Base-by-base conservation (phyloP, 2,329 filamentous ascomycete species). In the Myriosclerotinia duriaeana region DNA sequence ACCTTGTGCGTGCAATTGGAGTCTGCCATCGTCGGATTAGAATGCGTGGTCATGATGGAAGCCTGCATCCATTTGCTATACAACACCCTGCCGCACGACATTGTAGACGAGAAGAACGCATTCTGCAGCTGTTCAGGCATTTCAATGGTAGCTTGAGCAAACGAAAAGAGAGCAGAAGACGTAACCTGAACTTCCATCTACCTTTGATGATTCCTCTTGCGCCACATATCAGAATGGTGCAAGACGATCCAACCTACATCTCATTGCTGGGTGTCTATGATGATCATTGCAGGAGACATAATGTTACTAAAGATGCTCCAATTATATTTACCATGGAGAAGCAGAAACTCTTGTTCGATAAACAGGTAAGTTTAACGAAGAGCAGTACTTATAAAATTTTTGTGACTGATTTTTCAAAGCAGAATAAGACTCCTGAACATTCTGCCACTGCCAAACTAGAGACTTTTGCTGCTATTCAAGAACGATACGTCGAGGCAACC, bases 31-130 rank as follows among this genome's bases (percentile, higher is more conserved):
- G 95, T 42, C 87, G 96, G 56, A 84, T 99, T 72, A 97, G 93
- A 81, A 98, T 99, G 77, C 91, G 96, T 71, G 96, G 95, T 20
- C 94, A 98, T 76, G 96, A 99, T 78, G 95, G 96, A 71, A 98
- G 93, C 76, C 82, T 97, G n/a, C 95, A 99, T 81, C 86, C 92
- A 9, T 99, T 97, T 79, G 93, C 93, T 3, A 92, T 99, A 46
- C 96, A 99, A 76, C 94, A 98, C 77, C 96, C 95, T 5, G 93
- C 95, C 2, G 92, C 93, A 4, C 84, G 95, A 66, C 93, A 96
- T 77, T 97, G 93, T 74, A 87, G 95, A 68, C 87, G 96, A 65
- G 96, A 99, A 77, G 96, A 99, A 79, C 87, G 95, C 38, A 97
- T 98, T 66, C 79, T 97, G 70, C 95, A 99, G 78, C 84, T 99